phyloP scores from a whole-genome alignment of 2,329 filamentous ascomycete genomes.

The Epichloe sibirici region DNA sequence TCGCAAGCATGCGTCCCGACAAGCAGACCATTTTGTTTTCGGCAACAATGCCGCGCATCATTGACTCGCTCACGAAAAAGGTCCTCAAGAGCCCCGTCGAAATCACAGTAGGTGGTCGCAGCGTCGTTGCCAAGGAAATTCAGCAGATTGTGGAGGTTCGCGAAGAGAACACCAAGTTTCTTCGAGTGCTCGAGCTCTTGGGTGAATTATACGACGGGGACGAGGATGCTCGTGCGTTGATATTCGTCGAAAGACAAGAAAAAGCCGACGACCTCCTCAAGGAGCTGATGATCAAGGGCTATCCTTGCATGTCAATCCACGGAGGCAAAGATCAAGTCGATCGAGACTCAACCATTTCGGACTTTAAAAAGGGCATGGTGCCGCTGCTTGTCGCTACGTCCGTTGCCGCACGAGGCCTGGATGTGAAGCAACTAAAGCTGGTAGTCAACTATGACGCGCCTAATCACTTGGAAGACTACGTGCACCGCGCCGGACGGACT shows the following conservation, averaged over 20 bases:
- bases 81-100: constrained; percentile 76
- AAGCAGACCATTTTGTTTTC: constrained; percentile 93
- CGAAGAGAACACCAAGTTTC: constrained; percentile 71
- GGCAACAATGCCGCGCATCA: constrained; percentile 87
- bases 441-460: constrained; percentile 94
- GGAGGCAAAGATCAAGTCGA: constrained; percentile 91
- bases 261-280: constrained; percentile 71
- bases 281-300: constrained; percentile 71
- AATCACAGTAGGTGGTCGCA: constrained; percentile 82
- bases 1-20: constrained; percentile 82
- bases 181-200: constrained; percentile 71
- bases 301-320: constrained; percentile 87
- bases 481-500: constrained; percentile 86
- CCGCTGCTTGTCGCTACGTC: constrained; percentile 91
- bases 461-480: constrained; percentile 92
- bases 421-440: constrained; percentile 90
- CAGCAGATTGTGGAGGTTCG: constrained; percentile 85
- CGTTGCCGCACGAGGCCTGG: constrained; percentile 84
- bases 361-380: constrained; percentile 88
- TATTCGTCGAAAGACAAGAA: constrained; percentile 89
- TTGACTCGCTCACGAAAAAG: constrained; percentile 84
- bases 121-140: constrained; percentile 80
- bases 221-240: constrained; percentile 77
- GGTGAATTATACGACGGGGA: constrained; percentile 78
- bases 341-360: constrained; percentile 79